These are phyloP conservation scores for Kodamaea restingae DNA, from an alignment of 805 yeast genomes.

Conservation along the genomic window DNA sequence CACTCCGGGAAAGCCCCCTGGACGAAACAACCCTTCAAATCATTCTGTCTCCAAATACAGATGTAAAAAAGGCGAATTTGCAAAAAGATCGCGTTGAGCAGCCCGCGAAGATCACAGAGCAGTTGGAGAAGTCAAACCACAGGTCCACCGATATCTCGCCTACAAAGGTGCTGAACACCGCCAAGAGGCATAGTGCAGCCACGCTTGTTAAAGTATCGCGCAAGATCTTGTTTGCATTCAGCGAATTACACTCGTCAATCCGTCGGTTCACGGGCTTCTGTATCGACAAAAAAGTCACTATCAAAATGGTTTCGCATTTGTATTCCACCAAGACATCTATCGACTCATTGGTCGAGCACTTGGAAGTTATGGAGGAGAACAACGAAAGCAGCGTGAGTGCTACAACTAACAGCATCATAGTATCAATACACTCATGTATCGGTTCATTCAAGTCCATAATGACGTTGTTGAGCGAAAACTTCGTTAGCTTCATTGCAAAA, in stretches of 20 bases:
- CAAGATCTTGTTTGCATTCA: slow-evolving; percentile 57
- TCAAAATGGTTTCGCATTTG: slow-evolving; percentile 48
- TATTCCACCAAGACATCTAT: slow-evolving; percentile 52
- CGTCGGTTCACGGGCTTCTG: slow-evolving; percentile 57
- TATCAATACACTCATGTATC: slow-evolving; percentile 31
- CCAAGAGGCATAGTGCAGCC: slow-evolving; percentile 10
- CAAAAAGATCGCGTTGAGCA: not conserved
- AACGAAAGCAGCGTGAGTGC: slow-evolving; percentile 15
- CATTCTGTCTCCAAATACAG: no score
- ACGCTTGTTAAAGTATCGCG: slow-evolving; percentile 47
- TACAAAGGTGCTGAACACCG: slow-evolving; percentile 8
- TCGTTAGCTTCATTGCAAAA: slow-evolving; percentile 46
- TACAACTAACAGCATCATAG: slow-evolving; percentile 27
- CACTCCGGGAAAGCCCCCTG: slow-evolving; percentile 50
- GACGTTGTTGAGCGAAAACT: slow-evolving; percentile 44
- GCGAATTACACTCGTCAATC: slow-evolving; percentile 60
- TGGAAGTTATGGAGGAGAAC: slow-evolving; percentile 48
- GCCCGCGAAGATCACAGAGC: not conserved
- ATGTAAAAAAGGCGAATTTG: no score
- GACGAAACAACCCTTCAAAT: slow-evolving; percentile 20
- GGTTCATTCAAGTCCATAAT: slow-evolving; percentile 51
- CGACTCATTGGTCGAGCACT: slow-evolving; percentile 52
- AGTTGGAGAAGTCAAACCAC: not conserved
- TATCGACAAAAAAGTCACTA: slow-evolving; percentile 49
- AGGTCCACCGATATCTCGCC: slow-evolving; percentile 11